Base-by-base conservation (phyloP, 169 alveolate genomes). In the Cryptosporidium viatorum region DNA sequence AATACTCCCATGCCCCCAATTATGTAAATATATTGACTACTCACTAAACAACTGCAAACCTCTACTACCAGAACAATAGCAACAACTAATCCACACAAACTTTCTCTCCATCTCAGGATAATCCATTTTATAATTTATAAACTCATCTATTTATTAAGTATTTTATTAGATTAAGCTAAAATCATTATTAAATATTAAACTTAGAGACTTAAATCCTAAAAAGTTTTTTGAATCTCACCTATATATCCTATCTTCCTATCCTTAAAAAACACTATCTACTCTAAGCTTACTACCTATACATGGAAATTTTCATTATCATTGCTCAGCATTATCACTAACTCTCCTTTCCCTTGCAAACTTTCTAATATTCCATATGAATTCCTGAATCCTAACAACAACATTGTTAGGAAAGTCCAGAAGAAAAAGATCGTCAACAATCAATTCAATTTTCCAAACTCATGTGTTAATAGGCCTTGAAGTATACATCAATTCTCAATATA, bases 1-100 rank as follows among this genome's bases (percentile, higher is more conserved):
- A 62, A 80, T 59, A 14, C 59, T 67, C 31, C 89, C 89, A 9
- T 80, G 89, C 18, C 89, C 89, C 12, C 89, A 80, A 65, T 2
- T 37, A 21, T 80, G 89, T 41, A 80, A 59, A 41, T 80, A 80
- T 62, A 73, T 73, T 1, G 86, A 73, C n/a, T 65, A 65, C 51
- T 23, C 71, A 16, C 71, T 65, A 37, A 65, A 65, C 23, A 65
- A 37, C 8, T 31, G 71, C 50, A 65, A 31, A n/a, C 52, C 43
- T 18, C 51, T 37, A 16, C 41, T 35, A 6, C 67, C 67, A n/a
- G 31, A 55, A 26, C 21, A 23, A 55, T n/a, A n/a, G n/a, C n/a
- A 26, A 26, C 1, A 55, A 10, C 29, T 55, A 55, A 26, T 12
- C 18, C 67, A 26, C 9, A 2, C 10, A 23, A 21, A 29, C 16